Percentiles rank a stretch among this genome's conserved stretches.
Conservation (phyloP, 345 rosid species). For the Hibiscus syriacus region DNA sequence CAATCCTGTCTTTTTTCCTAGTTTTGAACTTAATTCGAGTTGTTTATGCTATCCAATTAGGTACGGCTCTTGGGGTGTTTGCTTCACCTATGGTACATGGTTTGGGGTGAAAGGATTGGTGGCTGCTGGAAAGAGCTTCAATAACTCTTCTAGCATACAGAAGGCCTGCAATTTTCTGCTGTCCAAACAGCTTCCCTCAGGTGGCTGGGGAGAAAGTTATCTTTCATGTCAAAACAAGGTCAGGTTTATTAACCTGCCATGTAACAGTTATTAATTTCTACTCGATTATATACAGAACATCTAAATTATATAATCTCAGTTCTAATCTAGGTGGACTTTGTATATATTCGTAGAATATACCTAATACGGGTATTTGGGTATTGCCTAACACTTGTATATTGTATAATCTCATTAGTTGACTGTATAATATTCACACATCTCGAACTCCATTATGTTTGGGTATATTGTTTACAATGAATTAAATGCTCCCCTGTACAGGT, state of each 20-base stretch:
- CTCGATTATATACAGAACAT: neutral
- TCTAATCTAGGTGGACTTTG: neutral
- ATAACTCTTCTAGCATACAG: constrained; percentile 45
- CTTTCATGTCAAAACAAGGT: constrained; percentile 93
- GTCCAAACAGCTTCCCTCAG: constrained; percentile 74
- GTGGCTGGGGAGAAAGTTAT: constrained; percentile 99
- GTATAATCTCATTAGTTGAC: too few species aligned
- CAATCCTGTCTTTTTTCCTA: neutral
- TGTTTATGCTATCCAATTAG: constrained; percentile 22
- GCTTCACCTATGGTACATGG: constrained; percentile 14
- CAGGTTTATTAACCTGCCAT: neutral
- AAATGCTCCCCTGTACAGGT: constrained; percentile 26
- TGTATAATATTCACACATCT: neutral
- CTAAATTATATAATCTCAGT: neutral
- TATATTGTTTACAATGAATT: neutral
- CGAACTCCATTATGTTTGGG: neutral
- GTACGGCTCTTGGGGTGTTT: constrained; percentile 50
- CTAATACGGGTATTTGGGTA: too few species aligned
- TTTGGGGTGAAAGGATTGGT: constrained; percentile 26
- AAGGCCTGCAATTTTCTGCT: constrained; percentile 83
- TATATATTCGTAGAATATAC: neutral
- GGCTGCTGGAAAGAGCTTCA: constrained; percentile 65
- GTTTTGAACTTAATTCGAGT: neutral
- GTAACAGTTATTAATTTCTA: neutral
- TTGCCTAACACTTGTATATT: too few species aligned